These are phyloP conservation scores for Usnea hakonensis DNA, from an alignment of 495 filamentous ascomycete species.

Conservation along the genomic window DNA sequence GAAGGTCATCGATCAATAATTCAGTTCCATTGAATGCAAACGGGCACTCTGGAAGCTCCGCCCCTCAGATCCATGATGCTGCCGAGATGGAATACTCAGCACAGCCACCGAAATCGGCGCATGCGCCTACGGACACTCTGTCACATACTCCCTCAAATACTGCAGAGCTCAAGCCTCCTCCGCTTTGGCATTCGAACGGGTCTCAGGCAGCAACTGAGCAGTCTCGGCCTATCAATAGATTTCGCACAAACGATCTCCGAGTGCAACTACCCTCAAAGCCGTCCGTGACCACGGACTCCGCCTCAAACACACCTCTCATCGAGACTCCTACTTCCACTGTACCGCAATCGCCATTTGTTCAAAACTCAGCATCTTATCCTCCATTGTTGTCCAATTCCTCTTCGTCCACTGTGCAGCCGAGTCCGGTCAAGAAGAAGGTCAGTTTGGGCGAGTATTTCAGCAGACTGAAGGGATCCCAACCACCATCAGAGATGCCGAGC, in stretches of 20 bases:
- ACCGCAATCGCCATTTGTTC: conserved; percentile 30
- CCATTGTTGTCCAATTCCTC: conserved; percentile 26
- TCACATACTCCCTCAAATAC: background rate
- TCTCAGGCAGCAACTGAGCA: conserved; percentile 31
- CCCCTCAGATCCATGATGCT: conserved; percentile 25
- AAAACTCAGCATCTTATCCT: conserved; percentile 22
- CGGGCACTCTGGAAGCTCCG: background rate
- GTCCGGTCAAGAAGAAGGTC: conserved; percentile 56
- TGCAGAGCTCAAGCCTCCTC: conserved; percentile 22
- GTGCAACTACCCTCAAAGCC: conserved; percentile 35
- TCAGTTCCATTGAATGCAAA: background rate
- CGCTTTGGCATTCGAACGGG: conserved; percentile 19
- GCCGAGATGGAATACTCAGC: conserved; percentile 32
- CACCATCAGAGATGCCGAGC: conserved; percentile 17
- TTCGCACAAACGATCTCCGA: conserved; percentile 29
- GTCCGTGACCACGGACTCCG: conserved; percentile 11
- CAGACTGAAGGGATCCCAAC: conserved; percentile 31
- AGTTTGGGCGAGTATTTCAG: conserved; percentile 62
- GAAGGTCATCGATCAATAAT: conserved; percentile 1
- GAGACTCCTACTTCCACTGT: conserved; percentile 29
- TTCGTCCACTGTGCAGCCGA: conserved; percentile 41
- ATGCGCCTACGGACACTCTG: background rate
- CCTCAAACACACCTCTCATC: conserved; percentile 32
- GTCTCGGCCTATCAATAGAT: conserved; percentile 30
- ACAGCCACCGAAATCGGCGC: background rate